Conservation (phyloP, 2,329 filamentous ascomycete species). For the Xylariaceae sp. region DNA sequence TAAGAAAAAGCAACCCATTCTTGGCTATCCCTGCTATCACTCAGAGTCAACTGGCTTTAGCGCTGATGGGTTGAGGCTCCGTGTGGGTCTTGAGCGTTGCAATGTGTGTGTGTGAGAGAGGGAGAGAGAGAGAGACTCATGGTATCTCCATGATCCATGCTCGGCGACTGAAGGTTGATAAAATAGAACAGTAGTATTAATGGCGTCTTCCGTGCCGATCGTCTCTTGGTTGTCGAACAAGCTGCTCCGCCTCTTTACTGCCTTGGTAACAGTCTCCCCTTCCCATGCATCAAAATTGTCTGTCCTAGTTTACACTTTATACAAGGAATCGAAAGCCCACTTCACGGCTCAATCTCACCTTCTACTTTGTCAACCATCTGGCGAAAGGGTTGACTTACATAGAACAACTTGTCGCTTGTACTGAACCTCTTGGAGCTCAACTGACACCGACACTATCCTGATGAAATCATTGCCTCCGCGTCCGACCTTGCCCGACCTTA, state of each 20-base stretch:
- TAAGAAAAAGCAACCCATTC: slow-evolving; percentile 20
- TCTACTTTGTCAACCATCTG: background rate
- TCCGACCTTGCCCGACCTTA: background rate
- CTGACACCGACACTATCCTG: background rate
- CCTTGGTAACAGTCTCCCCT: slow-evolving; percentile 13
- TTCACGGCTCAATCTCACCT: background rate
- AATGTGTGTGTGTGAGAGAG: too few species aligned
- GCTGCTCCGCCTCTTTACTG: slow-evolving; percentile 20
- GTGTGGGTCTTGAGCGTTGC: too few species aligned
- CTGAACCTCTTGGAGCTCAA: background rate
- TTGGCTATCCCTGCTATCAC: too few species aligned
- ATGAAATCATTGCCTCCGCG: background rate
- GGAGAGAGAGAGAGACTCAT: too few species aligned
- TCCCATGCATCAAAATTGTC: background rate
- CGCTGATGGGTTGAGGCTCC: slow-evolving; percentile 17
- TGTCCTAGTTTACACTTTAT: slow-evolving; percentile 12
- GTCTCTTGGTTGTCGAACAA: slow-evolving; percentile 6
- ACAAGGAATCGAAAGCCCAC: slow-evolving; percentile 22
- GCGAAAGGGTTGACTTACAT: background rate
- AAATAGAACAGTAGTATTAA: slow-evolving; percentile 15
- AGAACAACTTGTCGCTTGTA: too few species aligned
- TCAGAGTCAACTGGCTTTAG: slow-evolving; percentile 4
- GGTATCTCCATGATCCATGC: slow-evolving; percentile 5
- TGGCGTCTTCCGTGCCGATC: slow-evolving; percentile 16
- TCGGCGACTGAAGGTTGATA: slow-evolving; percentile 6